Base-by-base conservation (phyloP, 75 land plant genomes). In the Cunninghamia lanceolata region DNA sequence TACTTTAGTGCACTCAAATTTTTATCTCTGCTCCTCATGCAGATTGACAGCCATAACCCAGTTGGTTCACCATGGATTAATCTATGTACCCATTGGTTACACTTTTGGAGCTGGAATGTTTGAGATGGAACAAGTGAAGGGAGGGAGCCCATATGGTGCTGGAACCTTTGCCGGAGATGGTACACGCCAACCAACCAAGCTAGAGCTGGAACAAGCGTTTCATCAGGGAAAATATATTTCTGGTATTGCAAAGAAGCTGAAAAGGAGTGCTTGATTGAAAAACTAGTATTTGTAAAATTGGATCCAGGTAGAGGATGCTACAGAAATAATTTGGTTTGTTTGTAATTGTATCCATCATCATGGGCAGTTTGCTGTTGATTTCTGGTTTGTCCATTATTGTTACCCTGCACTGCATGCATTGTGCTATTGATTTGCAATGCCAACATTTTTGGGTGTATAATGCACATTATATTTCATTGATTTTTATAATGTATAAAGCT, bases 151-250 rank as follows among this genome's bases (percentile, higher is more conserved):
- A 21, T 97, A 96, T 82, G 99, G 99, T 46, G 91, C 99, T 17
- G 99, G 99, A 80, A 95, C 97, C 40, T 93, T 82, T 83, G 98
- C 98, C n/a, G 99, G 98, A 5, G 98, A 97, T 87, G 99, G 99
- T 34, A 90, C 94, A 19, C 91, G 99, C 40, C 89, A 89, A 86
- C 99, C 99, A n/a, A 84, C 95, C 3, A 92, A 94, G 89, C 84
- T 97, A 32, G 99, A 97, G 84, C 86, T 97, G 89, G 93, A 85
- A 70, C 94, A 89, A 78, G 99, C 98, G 84, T 94, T 93, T 88
- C 98, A 96, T 86, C 99, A 97, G 86, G 99, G 99, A 4, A 92
- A 94, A 84, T 91, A 93, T 86, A 90, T 93, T 85, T 94, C 99
- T 59, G 92, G 90, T 81, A 96, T 96, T 87, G 89, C 95, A 6